Base-by-base conservation (phyloP, 345 rosid genomes). In the Hibiscus syriacus region DNA sequence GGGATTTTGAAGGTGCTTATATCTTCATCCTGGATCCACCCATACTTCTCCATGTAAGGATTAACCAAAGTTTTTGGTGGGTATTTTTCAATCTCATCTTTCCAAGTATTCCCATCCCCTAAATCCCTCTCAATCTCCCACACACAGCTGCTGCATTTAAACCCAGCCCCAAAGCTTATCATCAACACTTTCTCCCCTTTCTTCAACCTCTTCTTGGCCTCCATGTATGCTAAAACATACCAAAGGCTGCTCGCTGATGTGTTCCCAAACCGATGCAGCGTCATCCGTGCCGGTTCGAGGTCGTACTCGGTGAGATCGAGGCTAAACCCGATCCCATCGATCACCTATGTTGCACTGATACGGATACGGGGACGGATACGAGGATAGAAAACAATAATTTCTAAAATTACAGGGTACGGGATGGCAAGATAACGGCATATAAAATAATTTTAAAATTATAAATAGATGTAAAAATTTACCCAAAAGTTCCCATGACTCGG, bases 191-290 rank as follows among this genome's bases (percentile, higher is more conserved):
- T 81, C n/a, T 92, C 97, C 17, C 98, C 96, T 65, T 76, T 88
- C 73, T 84, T 91, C 17, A 94, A 55, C 75, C 99, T 79, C 80
- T 73, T 82, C 72, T 94, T 94, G 0, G 96, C 99, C 36, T 86
- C 96, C 98, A 94, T 86, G 78, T 94, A 94, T 1, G 77, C 90
- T 57, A 94, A 76, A 12, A 94, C 99, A 64, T 94, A 94, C 99
- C 99, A 94, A 13, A 94, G 79, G 63, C 99, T 91, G 55, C 92
- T 56, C 0, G 99, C 96, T 0, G 99, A 94, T 5, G 99, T 94
- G 86, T 94, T 94, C 13, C 99, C 99, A 70, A 87, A 94, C 60
- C 99, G 70, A 55, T 94, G 99, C 5, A 94, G 79, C 0, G 99
- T 89, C 97, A 94, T 91, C 77, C 96, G 79, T 6, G 99, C 86